Percentiles rank a stretch among this genome's conserved stretches.
These are phyloP conservation scores for Candida sphagnicola DNA, from an alignment of 805 yeast genomes.

Conservation along the genomic window DNA sequence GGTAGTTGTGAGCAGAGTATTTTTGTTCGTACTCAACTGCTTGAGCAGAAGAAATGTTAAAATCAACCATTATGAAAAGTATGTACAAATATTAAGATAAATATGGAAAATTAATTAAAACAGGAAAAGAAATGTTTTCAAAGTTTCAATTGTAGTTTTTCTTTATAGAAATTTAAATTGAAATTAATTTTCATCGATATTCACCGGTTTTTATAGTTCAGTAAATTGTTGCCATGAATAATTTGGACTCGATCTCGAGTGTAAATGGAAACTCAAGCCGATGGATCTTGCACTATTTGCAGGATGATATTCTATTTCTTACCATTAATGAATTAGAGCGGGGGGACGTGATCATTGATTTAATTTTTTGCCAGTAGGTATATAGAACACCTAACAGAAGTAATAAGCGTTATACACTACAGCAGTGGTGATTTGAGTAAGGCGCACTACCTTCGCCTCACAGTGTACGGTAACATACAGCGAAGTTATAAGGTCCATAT, in stretches of 20 bases:
- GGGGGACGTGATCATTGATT: neutral
- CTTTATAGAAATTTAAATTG: neutral
- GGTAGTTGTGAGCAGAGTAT: conserved; percentile 95
- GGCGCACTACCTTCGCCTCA: no score
- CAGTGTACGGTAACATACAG: no score
- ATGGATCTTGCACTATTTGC: no score
- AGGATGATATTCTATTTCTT: neutral
- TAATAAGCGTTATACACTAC: no score
- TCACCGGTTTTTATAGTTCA: no score
- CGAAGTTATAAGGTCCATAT: neutral
- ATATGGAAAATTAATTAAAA: no score
- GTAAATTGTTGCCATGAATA: no score
- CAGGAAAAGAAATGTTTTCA: neutral
- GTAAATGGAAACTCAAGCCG: neutral
- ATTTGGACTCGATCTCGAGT: no score
- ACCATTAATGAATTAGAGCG: neutral
- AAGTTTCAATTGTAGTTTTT: neutral
- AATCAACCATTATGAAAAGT: conserved; percentile 16
- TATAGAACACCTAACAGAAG: no score
- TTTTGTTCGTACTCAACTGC: conserved; percentile 68
- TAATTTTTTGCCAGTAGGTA: no score
- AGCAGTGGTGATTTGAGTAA: no score
- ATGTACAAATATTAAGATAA: neutral
- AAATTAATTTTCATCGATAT: no score
- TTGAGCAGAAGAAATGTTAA: conserved; percentile 55